A percentile compares a stretch with the other conserved stretches of the same genome.
phyloP scores from a whole-genome alignment of 2,329 filamentous ascomycete species.

The Penicillium olsonii region DNA sequence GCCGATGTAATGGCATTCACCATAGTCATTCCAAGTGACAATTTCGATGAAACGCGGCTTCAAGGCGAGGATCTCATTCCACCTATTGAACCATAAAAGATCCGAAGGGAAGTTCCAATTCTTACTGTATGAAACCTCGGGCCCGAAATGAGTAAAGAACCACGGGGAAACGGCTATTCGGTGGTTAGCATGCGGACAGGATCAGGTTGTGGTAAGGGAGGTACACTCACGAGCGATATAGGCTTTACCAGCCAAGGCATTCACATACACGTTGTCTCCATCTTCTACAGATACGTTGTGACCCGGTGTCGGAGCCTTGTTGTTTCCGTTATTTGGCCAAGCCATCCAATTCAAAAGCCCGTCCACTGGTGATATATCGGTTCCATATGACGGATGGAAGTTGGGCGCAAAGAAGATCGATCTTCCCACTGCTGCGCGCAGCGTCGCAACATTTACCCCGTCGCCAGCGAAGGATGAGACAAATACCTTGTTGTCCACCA shows the following conservation, averaged over 20 bases:
- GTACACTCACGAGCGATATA: conserved; percentile 50
- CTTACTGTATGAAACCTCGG: conserved; percentile 50
- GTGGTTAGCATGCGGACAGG: neutral
- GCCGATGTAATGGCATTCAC: conserved; percentile 58
- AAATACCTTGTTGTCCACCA: conserved; percentile 52
- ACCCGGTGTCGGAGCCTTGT: conserved; percentile 51
- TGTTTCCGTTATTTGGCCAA: conserved; percentile 48
- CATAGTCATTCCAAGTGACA: conserved; percentile 55
- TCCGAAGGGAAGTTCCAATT: conserved; percentile 55
- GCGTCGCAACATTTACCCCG: conserved; percentile 45
- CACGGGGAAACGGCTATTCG: conserved; percentile 46
- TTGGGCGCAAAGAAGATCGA: conserved; percentile 54
- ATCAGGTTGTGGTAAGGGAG: neutral
- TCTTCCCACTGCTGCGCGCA: conserved; percentile 45
- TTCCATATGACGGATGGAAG: conserved; percentile 46
- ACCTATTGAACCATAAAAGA: conserved; percentile 47
- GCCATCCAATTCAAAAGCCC: conserved; percentile 48
- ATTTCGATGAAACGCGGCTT: conserved; percentile 53
- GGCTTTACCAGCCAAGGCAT: conserved; percentile 40
- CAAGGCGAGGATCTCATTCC: conserved; percentile 46
- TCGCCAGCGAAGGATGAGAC: conserved; percentile 57
- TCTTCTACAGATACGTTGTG: conserved; percentile 46
- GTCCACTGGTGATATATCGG: conserved; percentile 40
- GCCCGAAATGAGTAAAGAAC: conserved; percentile 56
- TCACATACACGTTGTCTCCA: conserved; percentile 41